Evolutionary conservation across 2,329 filamentous ascomycete genomes (phyloP), one percentile per base, ranked within the genome.

Genomic region (Alternaria infectoria): DNA sequence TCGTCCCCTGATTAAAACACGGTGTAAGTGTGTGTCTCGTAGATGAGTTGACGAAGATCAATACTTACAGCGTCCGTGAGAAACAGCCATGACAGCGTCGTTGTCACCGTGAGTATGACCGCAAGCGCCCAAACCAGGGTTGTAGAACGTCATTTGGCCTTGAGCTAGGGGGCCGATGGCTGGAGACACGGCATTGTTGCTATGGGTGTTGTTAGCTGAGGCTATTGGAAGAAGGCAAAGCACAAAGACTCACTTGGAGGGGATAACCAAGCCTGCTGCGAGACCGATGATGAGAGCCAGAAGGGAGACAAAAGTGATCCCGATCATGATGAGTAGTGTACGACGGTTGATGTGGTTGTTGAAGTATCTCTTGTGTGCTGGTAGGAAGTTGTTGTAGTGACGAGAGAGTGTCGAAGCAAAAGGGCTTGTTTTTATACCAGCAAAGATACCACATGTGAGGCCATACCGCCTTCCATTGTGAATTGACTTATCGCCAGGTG

Each of bases 91-190:
- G 44, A 94, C 86, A 60, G 85, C 74, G 60, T 93, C 89, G 8
- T 76, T 79, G 8, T 83, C 81, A 2, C 74, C 78, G 57, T 86
- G 88, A 2, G 80, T 83, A 30, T 85, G 78, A 6, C 91, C 92
- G 74, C 92, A 95, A 0, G 91, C 89, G 12, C 92, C 91, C 5
- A 92, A 83, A 0, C 79, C 86, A 0, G 90, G 87, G 17, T 82
- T 81, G 77, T 91, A 94, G 81, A 89, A 94, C 1, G 90, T 93
- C 54, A 92, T 77, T 54, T 92, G 89, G 56, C 90, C 90, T 5
- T 81, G 84, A 0, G 84, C 83, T 1, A 84, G 81, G 11, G 82
- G 81, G 59, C 85, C 83, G 23, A 80, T 81, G 3, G 86, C 86
- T 8, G 88, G 80, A 4, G 86, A 86, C 7, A 88, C 79, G 65